Evolutionary conservation across 2,329 filamentous ascomycete genomes (phyloP).

Genomic region (Botrytis fabae): DNA sequence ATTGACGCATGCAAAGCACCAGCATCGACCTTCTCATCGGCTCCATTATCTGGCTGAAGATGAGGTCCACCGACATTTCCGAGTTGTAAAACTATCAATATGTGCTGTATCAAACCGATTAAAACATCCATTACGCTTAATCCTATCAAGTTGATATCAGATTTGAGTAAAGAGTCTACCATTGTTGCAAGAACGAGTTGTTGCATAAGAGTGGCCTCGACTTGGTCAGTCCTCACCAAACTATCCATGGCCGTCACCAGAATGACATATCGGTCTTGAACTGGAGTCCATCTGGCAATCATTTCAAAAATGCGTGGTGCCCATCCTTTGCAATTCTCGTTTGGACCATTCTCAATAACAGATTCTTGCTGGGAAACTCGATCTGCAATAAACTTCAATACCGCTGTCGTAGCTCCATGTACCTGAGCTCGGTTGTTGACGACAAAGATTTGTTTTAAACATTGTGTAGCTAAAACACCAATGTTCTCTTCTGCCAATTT

Average conservation of each 20-base stretch:
- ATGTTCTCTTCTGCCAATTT: conserved; percentile 87
- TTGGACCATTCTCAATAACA: conserved; percentile 50
- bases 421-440: conserved; percentile 81
- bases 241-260: conserved; percentile 79
- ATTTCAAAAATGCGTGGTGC: conserved; percentile 78
- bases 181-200: conserved; percentile 76
- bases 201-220: conserved; percentile 69
- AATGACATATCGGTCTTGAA: conserved; percentile 92
- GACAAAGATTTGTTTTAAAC: conserved; percentile 81
- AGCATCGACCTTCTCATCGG: conserved; percentile 23
- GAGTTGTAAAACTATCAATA: conserved; percentile 73
- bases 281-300: conserved; percentile 82
- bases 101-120: conserved; percentile 79
- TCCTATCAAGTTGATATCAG: conserved; percentile 90
- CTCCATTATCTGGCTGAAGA: conserved; percentile 40
- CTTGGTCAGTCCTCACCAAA: conserved; percentile 66
- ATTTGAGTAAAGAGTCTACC: conserved; percentile 79
- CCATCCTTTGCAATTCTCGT: conserved; percentile 64
- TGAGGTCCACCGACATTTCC: conserved; percentile 41
- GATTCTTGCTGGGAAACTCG: conserved; percentile 53
- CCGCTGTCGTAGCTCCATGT: conserved; percentile 69
- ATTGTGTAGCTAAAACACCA: conserved; percentile 79
- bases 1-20: conserved; percentile 26
- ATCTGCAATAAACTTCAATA: conserved; percentile 73
- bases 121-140: conserved; percentile 95